Conservation (phyloP, 2,329 filamentous ascomycete genomes). For the Fusarium domesticum region DNA sequence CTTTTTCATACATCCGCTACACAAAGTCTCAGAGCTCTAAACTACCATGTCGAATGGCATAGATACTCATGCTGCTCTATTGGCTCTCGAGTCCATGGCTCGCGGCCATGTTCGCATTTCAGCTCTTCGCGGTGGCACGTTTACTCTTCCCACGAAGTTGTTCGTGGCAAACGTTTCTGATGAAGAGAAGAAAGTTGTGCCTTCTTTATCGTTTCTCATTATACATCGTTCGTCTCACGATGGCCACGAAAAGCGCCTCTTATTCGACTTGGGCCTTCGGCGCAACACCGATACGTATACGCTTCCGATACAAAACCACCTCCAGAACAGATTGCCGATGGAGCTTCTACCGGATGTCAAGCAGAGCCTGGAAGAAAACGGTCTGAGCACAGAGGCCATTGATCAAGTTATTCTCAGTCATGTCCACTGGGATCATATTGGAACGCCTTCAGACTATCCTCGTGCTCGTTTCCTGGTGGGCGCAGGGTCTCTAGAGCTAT, state of each 20-base stretch:
- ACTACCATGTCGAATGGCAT: too few species aligned
- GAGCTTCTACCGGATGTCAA: neutral
- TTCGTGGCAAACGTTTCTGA: constrained; percentile 5
- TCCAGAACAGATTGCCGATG: neutral
- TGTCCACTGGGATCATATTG: constrained; percentile 57
- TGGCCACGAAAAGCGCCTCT: neutral
- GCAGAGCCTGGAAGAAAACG: neutral
- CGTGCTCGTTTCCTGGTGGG: constrained; percentile 50
- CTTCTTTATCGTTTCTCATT: constrained; percentile 10
- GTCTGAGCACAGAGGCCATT: constrained; percentile 17
- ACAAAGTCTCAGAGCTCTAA: too few species aligned
- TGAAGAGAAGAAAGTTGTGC: constrained; percentile 2
- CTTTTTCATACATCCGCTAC: too few species aligned
- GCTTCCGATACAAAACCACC: neutral
- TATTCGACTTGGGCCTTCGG: constrained; percentile 7
- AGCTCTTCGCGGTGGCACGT: constrained; percentile 5
- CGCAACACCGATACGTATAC: neutral
- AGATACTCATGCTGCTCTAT: too few species aligned
- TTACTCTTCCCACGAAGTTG: constrained; percentile 8
- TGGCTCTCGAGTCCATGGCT: too few species aligned
- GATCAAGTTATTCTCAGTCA: constrained; percentile 46
- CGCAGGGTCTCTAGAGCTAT: constrained; percentile 41
- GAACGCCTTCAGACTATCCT: constrained; percentile 51
- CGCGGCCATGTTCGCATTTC: too few species aligned
- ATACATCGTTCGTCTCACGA: constrained; percentile 1